Percentiles rank a stretch among this genome's conserved stretches.
phyloP scores from a whole-genome alignment of 192 early-diverging fungal genomes.

The Coemansia sp. region DNA sequence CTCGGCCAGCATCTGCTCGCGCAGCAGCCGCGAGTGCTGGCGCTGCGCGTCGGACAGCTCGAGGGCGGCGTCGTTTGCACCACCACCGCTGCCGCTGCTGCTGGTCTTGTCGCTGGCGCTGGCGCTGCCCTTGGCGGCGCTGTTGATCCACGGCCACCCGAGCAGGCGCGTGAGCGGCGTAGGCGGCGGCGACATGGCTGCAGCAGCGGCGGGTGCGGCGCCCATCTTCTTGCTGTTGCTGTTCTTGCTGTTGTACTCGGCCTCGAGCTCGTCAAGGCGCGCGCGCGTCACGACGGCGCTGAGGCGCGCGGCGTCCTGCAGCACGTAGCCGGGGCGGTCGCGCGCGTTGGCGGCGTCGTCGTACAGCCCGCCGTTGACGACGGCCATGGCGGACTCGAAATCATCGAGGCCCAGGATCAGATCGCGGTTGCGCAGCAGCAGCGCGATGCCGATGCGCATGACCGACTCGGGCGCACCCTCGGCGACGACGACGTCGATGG shows the following conservation, averaged over 20 bases:
- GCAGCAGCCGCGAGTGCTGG: slow-evolving; percentile 33
- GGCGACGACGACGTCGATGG: slow-evolving; percentile 92
- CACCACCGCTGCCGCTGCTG: not conserved
- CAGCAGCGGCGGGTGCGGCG: not conserved
- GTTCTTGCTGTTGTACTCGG: slow-evolving; percentile 33
- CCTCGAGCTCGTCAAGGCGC: slow-evolving; percentile 72
- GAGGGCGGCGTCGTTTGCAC: slow-evolving; percentile 5
- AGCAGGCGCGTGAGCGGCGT: slow-evolving; percentile 34
- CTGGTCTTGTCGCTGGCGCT: not conserved
- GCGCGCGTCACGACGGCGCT: slow-evolving; percentile 65
- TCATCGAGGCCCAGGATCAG: slow-evolving; percentile 70
- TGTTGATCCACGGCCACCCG: slow-evolving; percentile 52
- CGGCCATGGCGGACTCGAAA: slow-evolving; percentile 83
- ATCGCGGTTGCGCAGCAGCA: slow-evolving; percentile 81
- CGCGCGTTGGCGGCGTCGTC: slow-evolving; percentile 65
- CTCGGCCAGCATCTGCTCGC: slow-evolving; percentile 69
- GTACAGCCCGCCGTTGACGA: slow-evolving; percentile 83
- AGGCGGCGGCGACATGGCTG: not conserved
- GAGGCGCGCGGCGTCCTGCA: slow-evolving; percentile 79
- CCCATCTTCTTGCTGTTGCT: not conserved
- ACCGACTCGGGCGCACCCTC: slow-evolving; percentile 87
- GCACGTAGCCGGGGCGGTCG: slow-evolving; percentile 59
- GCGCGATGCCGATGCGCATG: slow-evolving; percentile 83
- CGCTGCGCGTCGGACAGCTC: slow-evolving; percentile 40
- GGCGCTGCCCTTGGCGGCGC: not conserved